Conservation (phyloP, 331 rosid genomes). For the Quercus lobata region DNA sequence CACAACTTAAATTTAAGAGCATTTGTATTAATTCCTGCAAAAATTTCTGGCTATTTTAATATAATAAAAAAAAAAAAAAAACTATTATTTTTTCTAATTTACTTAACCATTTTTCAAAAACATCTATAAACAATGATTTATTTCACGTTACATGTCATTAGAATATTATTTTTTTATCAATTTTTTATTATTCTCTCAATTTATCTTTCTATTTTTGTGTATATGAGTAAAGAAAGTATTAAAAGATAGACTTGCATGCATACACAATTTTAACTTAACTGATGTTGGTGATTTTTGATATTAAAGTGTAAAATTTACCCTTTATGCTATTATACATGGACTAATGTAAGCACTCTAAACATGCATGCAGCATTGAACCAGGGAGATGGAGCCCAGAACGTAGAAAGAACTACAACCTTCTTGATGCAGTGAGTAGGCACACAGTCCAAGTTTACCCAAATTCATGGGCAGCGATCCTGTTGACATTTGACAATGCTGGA, state of each 20-base stretch:
- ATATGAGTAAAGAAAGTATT: too few species aligned
- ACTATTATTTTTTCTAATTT: too few species aligned
- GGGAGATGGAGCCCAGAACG: constrained; percentile 64
- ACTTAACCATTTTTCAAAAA: too few species aligned
- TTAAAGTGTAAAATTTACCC: rapidly evolving
- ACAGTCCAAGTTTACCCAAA: constrained; percentile 72
- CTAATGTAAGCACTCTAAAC: too few species aligned
- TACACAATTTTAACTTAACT: too few species aligned
- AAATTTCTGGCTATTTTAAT: rapidly evolving
- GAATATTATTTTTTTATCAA: too few species aligned
- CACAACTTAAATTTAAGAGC: too few species aligned
- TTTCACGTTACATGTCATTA: rapidly evolving
- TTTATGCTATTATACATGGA: too few species aligned
- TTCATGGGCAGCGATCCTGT: constrained; percentile 69
- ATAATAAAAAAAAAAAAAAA: too few species aligned
- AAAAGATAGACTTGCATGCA: too few species aligned
- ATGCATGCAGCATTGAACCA: constrained; percentile 40
- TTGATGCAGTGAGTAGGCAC: constrained; percentile 69
- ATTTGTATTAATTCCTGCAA: rapidly evolving
- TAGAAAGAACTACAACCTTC: constrained; percentile 54
- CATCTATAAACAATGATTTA: rapidly evolving
- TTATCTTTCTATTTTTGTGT: too few species aligned
- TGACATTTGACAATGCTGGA: constrained; percentile 68
- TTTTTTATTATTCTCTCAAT: too few species aligned
- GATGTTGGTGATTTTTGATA: rapidly evolving